Percentiles rank a stretch among this genome's conserved stretches.
These are phyloP conservation scores for Euphorbia pulcherrima DNA, from an alignment of 345 rosid genomes.

Conservation along the genomic window DNA sequence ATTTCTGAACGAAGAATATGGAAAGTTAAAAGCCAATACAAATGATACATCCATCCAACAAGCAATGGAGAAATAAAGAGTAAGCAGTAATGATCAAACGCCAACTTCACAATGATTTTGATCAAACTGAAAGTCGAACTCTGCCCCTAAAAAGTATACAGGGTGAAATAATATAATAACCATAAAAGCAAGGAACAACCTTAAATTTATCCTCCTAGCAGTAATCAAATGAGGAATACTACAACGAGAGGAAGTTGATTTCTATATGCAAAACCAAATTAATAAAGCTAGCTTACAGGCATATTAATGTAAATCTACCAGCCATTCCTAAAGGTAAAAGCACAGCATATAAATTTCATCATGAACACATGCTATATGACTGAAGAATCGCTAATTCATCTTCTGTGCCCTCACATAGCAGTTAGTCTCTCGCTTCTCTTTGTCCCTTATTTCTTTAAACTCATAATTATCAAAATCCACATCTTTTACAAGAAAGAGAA, in stretches of 20 bases:
- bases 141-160: neutral
- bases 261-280: too few relatives aligned
- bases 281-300: neutral
- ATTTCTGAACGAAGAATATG: neutral
- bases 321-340: neutral
- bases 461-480: neutral
- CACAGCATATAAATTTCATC: neutral
- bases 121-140: neutral
- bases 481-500: constrained; percentile 5
- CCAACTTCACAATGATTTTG: neutral
- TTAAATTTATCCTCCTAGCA: neutral
- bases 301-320: neutral
- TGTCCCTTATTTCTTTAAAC: neutral
- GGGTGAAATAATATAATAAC: neutral
- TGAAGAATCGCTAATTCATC: neutral
- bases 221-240: neutral
- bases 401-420: neutral
- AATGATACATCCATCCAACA: neutral
- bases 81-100: neutral
- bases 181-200: neutral
- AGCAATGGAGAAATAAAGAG: neutral
- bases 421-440: neutral
- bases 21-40: neutral
- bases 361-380: neutral
- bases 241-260: neutral